phyloP scores from a whole-genome alignment of 768 basidiomycete species.

The Pisolithus sp. region DNA sequence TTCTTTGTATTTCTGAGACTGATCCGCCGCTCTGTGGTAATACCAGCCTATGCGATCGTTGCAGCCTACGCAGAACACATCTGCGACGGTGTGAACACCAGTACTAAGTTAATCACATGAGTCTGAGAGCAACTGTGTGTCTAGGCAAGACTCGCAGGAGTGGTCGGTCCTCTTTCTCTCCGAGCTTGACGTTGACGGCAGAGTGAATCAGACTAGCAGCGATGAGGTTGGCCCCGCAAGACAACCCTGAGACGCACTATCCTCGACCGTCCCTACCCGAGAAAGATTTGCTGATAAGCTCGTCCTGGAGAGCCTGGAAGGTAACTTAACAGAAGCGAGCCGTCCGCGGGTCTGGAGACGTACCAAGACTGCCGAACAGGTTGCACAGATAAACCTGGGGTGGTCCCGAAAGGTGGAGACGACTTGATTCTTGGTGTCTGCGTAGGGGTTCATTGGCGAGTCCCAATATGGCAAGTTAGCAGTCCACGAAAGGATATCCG shows the following conservation, averaged over 20 bases:
- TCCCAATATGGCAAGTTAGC: slow-evolving; percentile 1
- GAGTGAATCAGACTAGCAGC: slow-evolving; percentile 63
- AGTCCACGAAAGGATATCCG: neutral
- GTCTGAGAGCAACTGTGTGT: neutral
- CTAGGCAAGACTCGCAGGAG: slow-evolving; percentile 45
- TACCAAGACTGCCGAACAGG: slow-evolving; percentile 68
- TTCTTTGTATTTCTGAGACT: slow-evolving; percentile 82
- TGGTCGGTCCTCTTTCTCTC: slow-evolving; percentile 66
- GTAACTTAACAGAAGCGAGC: neutral
- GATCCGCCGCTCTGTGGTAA: slow-evolving; percentile 73
- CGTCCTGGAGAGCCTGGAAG: slow-evolving; percentile 69
- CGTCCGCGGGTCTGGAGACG: neutral
- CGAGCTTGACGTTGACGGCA: slow-evolving; percentile 68
- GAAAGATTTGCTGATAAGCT: slow-evolving; percentile 80
- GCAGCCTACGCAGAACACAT: slow-evolving; percentile 74
- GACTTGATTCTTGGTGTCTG: slow-evolving; percentile 51
- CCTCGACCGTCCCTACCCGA: slow-evolving; percentile 78
- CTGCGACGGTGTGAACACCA: slow-evolving; percentile 75
- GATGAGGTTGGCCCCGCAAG: neutral
- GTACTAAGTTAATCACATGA: slow-evolving; percentile 40
- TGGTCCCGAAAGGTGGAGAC: slow-evolving; percentile 57
- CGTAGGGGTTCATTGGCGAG: slow-evolving; percentile 14
- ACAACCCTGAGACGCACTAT: slow-evolving; percentile 45
- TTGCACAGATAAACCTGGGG: slow-evolving; percentile 62
- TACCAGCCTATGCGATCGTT: slow-evolving; percentile 77